A percentile compares a stretch with the other conserved stretches of the same genome.
phyloP scores from a whole-genome alignment of 139 green algal genomes.

The Chlorella ohadii region DNA sequence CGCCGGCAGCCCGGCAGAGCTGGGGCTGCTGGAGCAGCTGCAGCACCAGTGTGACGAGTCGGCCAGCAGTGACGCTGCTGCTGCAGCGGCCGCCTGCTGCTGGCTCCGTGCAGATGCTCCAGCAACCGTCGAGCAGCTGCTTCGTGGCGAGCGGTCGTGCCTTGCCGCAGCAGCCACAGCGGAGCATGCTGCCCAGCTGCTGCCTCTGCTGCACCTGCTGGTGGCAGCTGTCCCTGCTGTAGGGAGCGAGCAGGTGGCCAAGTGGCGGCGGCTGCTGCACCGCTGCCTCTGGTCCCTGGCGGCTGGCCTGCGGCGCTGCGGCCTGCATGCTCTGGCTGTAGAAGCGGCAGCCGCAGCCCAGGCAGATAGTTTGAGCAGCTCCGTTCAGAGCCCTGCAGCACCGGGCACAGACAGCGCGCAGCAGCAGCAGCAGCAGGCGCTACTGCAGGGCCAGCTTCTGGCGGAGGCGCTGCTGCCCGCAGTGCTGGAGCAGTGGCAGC shows the following conservation, averaged over 20 bases:
- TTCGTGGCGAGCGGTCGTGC: neutral
- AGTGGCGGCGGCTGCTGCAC: slow-evolving; percentile 6
- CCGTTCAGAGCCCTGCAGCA: neutral
- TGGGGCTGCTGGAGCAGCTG: slow-evolving; percentile 2
- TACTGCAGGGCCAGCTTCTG: slow-evolving; percentile 4
- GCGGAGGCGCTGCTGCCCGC: slow-evolving; percentile 19
- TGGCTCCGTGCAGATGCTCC: slow-evolving; percentile 39
- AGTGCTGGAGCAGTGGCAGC: neutral
- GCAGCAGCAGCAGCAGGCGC: slow-evolving; percentile 1
- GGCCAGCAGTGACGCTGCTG: neutral
- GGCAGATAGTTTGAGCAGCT: no score
- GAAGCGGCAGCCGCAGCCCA: neutral
- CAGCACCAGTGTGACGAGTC: neutral
- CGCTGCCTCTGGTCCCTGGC: slow-evolving; percentile 7
- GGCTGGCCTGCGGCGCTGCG: neutral
- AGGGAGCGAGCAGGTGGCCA: neutral
- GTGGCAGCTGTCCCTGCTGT: neutral
- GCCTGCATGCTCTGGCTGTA: slow-evolving; percentile 22
- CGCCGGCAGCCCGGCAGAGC: slow-evolving; percentile 13
- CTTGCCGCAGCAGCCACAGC: neutral
- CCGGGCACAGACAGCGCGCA: neutral
- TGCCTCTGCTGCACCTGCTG: slow-evolving; percentile 28
- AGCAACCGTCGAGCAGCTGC: neutral
- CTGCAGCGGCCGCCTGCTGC: slow-evolving; percentile 24
- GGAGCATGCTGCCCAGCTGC: slow-evolving; percentile 26